Percentiles rank a stretch among this genome's conserved stretches.
Conservation (phyloP, 1,284 basidiomycete genomes). For the Puccinia triticina region DNA sequence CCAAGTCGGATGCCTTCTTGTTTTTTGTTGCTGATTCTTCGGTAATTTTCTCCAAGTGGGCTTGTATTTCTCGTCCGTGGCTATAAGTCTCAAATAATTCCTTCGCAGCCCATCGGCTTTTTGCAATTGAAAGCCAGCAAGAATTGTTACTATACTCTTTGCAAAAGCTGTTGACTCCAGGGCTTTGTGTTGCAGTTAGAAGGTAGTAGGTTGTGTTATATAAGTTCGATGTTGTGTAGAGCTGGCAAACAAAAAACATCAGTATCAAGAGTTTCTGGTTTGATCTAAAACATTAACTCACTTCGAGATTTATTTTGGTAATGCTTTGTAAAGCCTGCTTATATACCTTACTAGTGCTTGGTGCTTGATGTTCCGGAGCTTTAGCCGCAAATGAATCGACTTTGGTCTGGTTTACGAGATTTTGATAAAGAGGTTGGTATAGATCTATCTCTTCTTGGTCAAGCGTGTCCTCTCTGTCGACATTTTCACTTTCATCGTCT, state of each 20-base stretch:
- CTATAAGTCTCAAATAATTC: constrained; percentile 20
- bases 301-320: neutral
- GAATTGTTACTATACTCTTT: neutral
- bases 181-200: neutral
- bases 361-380: too few species aligned
- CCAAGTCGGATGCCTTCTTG: neutral
- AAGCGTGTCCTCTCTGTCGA: neutral
- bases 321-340: too few species aligned
- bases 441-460: neutral
- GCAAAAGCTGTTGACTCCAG: neutral
- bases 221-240: neutral
- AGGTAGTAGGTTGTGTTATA: constrained; percentile 1
- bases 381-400: too few species aligned
- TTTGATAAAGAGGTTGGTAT: neutral
- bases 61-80: neutral
- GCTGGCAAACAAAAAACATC: too few species aligned
- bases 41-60: too few species aligned
- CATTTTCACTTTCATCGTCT: too few species aligned
- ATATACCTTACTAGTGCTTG: too few species aligned
- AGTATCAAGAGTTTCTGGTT: too few species aligned
- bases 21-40: too few species aligned
- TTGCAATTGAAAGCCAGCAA: neutral
- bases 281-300: neutral
- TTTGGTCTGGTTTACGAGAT: neutral
- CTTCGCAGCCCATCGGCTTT: neutral